Evolutionary conservation across 495 filamentous ascomycete genomes (phyloP).

Genomic region (Jackrogersella multiformis): DNA sequence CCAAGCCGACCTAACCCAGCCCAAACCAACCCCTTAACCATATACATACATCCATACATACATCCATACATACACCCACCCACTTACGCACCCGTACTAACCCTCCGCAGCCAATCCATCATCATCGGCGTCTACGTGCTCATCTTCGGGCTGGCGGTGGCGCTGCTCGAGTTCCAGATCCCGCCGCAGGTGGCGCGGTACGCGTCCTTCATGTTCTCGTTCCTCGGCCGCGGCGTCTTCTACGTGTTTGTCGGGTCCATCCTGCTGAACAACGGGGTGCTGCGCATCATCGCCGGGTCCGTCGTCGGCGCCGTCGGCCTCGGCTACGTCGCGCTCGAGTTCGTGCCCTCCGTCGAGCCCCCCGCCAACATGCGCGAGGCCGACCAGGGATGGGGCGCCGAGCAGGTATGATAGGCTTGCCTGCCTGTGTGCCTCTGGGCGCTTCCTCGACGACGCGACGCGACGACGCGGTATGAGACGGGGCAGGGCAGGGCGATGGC

Average conservation of each 20-base stretch:
- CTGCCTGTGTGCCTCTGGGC: too few relatives aligned
- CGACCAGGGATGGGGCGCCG: conserved; percentile 89
- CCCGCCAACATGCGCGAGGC: conserved; percentile 96
- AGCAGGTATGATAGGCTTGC: conserved; percentile 80
- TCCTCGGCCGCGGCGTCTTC: conserved; percentile 94
- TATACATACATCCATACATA: not conserved
- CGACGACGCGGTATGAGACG: too few relatives aligned
- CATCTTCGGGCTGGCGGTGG: conserved; percentile 81
- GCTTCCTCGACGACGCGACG: too few relatives aligned
- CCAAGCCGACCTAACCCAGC: not conserved
- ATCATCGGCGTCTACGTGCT: conserved; percentile 88
- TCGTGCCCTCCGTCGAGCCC: conserved; percentile 94
- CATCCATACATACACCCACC: not conserved
- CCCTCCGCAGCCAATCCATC: conserved; percentile 63
- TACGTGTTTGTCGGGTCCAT: conserved; percentile 96
- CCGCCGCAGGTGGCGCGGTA: conserved; percentile 92
- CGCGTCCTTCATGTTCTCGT: conserved; percentile 96
- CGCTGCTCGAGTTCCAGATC: conserved; percentile 89
- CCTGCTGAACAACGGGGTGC: conserved; percentile 68
- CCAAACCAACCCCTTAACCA: conserved; percentile 35
- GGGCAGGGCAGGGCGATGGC: too few relatives aligned
- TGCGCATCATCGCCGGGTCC: conserved; percentile 71
- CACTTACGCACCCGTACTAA: not conserved
- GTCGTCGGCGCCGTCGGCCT: conserved; percentile 80
- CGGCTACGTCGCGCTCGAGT: conserved; percentile 85